Percentiles rank a stretch among this genome's conserved stretches.
Evolutionary conservation across 495 filamentous ascomycete genomes (phyloP).

Genomic region (Ascobolus immersus): DNA sequence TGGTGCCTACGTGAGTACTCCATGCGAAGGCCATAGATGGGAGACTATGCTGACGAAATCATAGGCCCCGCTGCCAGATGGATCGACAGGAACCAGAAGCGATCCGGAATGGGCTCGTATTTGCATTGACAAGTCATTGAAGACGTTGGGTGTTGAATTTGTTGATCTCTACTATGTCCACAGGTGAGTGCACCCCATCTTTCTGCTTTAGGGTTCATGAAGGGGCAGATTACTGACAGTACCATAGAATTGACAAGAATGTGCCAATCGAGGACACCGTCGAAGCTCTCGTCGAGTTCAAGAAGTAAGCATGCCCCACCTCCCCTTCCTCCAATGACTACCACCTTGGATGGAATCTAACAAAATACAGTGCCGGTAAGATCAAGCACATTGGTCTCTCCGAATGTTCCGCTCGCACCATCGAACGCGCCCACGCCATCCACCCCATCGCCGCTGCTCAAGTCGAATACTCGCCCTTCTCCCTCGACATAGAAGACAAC

Average conservation of each 20-base stretch:
- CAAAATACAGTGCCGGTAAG: too few species aligned
- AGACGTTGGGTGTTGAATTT: slow-evolving; percentile 22
- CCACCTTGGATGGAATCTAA: too few species aligned
- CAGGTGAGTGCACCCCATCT: slow-evolving; percentile 9
- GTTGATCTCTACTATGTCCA: slow-evolving; percentile 42
- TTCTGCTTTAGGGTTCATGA: not conserved
- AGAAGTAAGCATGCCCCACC: too few species aligned
- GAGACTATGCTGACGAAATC: slow-evolving; percentile 1
- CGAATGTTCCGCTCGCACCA: slow-evolving; percentile 27
- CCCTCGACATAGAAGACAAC: slow-evolving; percentile 29
- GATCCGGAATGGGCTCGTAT: too few species aligned
- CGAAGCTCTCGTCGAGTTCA: slow-evolving; percentile 22
- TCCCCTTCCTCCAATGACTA: not conserved
- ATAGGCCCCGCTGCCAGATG: slow-evolving; percentile 9
- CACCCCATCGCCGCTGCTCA: slow-evolving; percentile 34
- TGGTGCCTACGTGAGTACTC: slow-evolving; percentile 10
- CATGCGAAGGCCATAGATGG: slow-evolving; percentile 15
- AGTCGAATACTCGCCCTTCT: slow-evolving; percentile 37
- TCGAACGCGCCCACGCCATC: slow-evolving; percentile 33
- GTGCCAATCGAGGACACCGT: slow-evolving; percentile 42
- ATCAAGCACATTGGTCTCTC: slow-evolving; percentile 33
- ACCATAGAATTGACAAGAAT: slow-evolving; percentile 20
- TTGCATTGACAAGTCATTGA: too few species aligned
- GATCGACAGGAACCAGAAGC: too few species aligned
- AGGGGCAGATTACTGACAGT: too few species aligned